Base-by-base conservation (phyloP, 73 alveolate genomes). In the Stentor coeruleus region DNA sequence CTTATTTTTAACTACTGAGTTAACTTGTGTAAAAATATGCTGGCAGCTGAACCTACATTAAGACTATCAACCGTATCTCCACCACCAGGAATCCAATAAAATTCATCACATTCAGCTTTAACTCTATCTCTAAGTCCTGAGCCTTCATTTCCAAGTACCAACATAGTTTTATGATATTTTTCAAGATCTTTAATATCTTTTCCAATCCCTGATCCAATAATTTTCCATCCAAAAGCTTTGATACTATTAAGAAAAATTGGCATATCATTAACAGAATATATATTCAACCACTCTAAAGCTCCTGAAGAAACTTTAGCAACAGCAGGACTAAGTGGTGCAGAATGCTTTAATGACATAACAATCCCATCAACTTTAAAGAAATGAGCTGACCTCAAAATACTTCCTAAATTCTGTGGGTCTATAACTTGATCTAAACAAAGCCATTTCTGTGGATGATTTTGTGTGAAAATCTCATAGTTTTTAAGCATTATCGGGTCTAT, bases 381-480 rank as follows among this genome's bases (percentile, higher is more conserved):
- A 75, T 84, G 40, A 59, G 94, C 83, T 1, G 90, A 74, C 58
- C 98, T 79, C 3, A 90, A 60, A n/a, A 92, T 87, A 39, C 93
- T 85, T 3, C 96, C 98, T 76, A 92, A 90, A 79, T 92, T 90
- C 84, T 87, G 81, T 3, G 98, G 98, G 74, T 90, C 96, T 3
- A 91, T 84, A 28, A 92, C 84, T 33, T 74, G 81, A 76, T 90
- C 96, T 15, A 90, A 76, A 86, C 86, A n/a, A 84, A 80, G 79
- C 57, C 72, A 15, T 72, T 35, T 28, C 91, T 91, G 40, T 57
- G 39, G 33, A 3, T 42, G 3, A 57, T 82, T 85, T 82, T 83
- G 49, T 26, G 39, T 66, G 26, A 66, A 20, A 26, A 28, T 11
- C 33, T 31, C 33, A 28, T 37, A 40, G 37, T 66, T 40, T 66